Evolutionary conservation across 139 green algal species (phyloP).

Genomic region (Marvania coccoides): DNA sequence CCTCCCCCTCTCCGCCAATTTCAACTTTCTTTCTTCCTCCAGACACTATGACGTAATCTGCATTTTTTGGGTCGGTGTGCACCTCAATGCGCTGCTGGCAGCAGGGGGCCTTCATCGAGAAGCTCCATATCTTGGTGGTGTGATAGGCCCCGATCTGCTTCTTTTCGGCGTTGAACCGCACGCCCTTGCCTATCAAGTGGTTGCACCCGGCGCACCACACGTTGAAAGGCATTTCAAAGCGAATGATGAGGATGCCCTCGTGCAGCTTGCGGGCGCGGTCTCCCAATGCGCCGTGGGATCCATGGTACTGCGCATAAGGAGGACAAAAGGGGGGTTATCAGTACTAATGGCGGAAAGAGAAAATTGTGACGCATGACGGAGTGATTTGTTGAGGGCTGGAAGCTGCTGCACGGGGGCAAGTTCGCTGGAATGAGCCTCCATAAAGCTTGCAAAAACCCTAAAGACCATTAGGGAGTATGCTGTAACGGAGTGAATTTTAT

Average conservation of each 20-base stretch:
- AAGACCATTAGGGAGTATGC: too few species aligned
- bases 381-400: not conserved
- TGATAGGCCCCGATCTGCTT: conserved; percentile 82
- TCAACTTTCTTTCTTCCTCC: conserved; percentile 32
- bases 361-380: not conserved
- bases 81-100: conserved; percentile 78
- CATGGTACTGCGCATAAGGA: conserved; percentile 23
- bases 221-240: conserved; percentile 97
- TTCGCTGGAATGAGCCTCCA: not conserved
- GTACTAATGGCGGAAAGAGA: too few species aligned
- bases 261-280: conserved; percentile 79
- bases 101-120: conserved; percentile 86
- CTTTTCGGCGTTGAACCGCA: conserved; percentile 98
- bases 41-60: conserved; percentile 74
- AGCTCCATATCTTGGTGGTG: conserved; percentile 87
- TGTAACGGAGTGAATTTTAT: too few species aligned
- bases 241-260: conserved; percentile 88
- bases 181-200: conserved; percentile 89
- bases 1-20: not conserved
- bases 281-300: conserved; percentile 72
- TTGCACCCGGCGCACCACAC: conserved; percentile 84
- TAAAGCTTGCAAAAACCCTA: not conserved
- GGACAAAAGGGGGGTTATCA: not conserved
- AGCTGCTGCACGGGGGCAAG: not conserved
- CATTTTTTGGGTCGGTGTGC: conserved; percentile 85